phyloP scores from a whole-genome alignment of 371 early-diverging fungal species.

The Mucor saturninus region DNA sequence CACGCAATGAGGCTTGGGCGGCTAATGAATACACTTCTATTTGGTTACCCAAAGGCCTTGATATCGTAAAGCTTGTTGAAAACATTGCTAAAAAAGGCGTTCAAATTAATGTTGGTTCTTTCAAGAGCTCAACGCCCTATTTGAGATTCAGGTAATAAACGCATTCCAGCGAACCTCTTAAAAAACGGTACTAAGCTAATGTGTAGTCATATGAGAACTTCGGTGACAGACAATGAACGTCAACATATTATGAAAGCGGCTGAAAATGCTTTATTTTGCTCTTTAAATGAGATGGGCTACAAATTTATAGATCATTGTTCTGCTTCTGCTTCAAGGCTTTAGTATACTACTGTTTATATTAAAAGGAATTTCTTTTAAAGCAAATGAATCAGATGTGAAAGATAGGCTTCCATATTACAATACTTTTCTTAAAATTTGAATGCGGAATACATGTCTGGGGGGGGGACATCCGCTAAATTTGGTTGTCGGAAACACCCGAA shows the following conservation, averaged over 20 bases:
- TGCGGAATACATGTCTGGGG: too few species aligned
- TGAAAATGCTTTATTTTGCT: conserved; percentile 61
- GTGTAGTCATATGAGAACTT: conserved; percentile 86
- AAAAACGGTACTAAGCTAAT: neutral
- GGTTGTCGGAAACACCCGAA: too few species aligned
- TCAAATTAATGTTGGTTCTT: conserved; percentile 92
- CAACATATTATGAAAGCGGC: conserved; percentile 73
- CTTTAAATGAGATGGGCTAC: conserved; percentile 66
- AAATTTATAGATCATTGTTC: conserved; percentile 6
- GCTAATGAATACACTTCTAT: conserved; percentile 93
- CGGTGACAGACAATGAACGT: conserved; percentile 73
- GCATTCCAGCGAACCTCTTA: neutral
- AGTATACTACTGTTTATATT: too few species aligned
- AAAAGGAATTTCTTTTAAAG: too few species aligned
- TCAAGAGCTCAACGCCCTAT: conserved; percentile 80
- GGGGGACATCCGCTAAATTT: too few species aligned
- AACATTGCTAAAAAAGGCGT: conserved; percentile 78
- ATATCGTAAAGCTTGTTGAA: conserved; percentile 76
- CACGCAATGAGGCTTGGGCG: conserved; percentile 61
- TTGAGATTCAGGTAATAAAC: conserved; percentile 81
- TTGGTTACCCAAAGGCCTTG: conserved; percentile 87
- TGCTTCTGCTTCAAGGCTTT: neutral
- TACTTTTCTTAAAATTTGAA: too few species aligned
- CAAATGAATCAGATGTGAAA: too few species aligned
- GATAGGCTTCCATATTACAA: too few species aligned